Evolutionary conservation across 176 grass and related monocot species (phyloP).

Genomic region (Musa acuminata): DNA sequence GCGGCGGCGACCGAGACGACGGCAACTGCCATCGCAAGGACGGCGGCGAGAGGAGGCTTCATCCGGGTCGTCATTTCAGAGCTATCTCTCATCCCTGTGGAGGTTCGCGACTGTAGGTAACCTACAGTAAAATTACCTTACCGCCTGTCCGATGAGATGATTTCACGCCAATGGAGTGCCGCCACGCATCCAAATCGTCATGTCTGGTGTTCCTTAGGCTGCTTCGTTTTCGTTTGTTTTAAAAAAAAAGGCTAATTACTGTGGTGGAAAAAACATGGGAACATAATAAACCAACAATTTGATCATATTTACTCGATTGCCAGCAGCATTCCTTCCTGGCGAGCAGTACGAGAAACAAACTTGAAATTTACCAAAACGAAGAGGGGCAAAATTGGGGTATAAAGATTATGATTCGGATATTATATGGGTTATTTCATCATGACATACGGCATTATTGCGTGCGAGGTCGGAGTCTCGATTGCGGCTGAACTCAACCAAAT

Average conservation of each 20-base stretch:
- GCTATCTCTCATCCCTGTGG: not conserved
- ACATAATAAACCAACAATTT: not conserved
- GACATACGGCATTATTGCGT: too few relatives aligned
- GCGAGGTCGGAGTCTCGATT: too few relatives aligned
- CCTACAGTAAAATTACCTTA: not conserved
- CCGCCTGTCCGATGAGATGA: too few relatives aligned
- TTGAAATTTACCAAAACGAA: too few relatives aligned
- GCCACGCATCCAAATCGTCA: not conserved
- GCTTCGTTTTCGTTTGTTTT: not conserved
- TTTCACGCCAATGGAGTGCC: not conserved
- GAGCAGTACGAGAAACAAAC: too few relatives aligned
- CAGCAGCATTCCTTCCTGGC: too few relatives aligned
- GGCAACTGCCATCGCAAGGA: constrained; percentile 19
- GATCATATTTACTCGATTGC: not conserved
- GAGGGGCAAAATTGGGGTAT: too few relatives aligned
- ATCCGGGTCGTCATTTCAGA: constrained; percentile 35
- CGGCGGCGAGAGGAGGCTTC: constrained; percentile 24
- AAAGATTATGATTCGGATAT: too few relatives aligned
- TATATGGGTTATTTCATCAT: too few relatives aligned
- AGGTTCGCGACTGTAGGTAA: too few relatives aligned
- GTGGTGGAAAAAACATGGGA: not conserved
- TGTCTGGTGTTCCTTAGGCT: not conserved
- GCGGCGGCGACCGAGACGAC: constrained; percentile 32
- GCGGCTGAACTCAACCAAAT: too few relatives aligned
- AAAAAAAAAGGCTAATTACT: not conserved